phyloP scores from a whole-genome alignment of 2,329 filamentous ascomycete genomes.

The Ceratocystiopsis sp. region DNA sequence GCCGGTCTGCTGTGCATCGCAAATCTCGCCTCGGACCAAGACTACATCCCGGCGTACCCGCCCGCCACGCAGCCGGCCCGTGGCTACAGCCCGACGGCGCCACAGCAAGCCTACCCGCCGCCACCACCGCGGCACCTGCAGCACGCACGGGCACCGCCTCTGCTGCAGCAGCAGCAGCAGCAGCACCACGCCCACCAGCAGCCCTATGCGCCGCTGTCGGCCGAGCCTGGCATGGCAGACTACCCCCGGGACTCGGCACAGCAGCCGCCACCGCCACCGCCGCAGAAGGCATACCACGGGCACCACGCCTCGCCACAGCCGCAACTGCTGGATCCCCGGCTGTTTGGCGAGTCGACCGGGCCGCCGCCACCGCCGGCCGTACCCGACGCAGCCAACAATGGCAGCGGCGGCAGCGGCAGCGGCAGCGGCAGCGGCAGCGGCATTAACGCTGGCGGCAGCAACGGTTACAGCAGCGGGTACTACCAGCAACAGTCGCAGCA shows the following conservation, averaged over 20 bases:
- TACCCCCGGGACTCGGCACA: conserved; percentile 1
- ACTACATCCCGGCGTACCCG: conserved; percentile 4
- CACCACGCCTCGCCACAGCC: conserved; percentile 1
- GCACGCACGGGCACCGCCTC: neutral
- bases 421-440: neutral
- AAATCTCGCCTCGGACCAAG: conserved; percentile 4
- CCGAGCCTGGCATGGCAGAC: neutral
- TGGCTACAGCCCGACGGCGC: too few species aligned
- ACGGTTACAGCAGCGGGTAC: neutral
- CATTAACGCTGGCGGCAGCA: neutral
- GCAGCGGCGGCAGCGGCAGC: conserved; percentile 1
- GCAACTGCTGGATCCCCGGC: conserved; percentile 8
- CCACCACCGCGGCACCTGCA: neutral
- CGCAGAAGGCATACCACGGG: conserved; percentile 1
- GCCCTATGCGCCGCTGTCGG: neutral
- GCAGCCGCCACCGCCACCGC: neutral
- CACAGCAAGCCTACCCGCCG: too few species aligned
- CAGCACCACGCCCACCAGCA: neutral
- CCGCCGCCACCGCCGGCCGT: too few species aligned
- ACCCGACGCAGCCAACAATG: neutral
- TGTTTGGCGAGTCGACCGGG: conserved; percentile 7
- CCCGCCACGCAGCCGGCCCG: too few species aligned
- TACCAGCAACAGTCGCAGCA: neutral
- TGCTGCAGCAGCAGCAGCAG: neutral
- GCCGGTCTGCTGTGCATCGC: conserved; percentile 7